Conservation (phyloP, 495 filamentous ascomycete species). For the Clavariopsis aquatica region DNA sequence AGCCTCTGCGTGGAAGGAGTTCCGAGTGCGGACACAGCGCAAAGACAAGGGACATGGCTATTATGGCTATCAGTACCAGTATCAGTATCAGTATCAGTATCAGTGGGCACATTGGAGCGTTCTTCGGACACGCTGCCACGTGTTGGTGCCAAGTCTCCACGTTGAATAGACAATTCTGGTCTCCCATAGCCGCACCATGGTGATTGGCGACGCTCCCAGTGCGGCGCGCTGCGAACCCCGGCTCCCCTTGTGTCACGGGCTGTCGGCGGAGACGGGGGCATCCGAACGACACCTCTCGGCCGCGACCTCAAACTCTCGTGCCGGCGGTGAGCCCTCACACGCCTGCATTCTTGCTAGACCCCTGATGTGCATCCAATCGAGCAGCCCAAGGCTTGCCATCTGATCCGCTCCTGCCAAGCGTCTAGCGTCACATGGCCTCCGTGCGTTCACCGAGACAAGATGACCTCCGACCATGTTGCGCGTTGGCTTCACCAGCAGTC, state of each 20-base stretch:
- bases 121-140: too few relatives aligned
- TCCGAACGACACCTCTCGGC: constrained; percentile 5
- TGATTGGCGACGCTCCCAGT: constrained; percentile 1
- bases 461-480: constrained; percentile 17
- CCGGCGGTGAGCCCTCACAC: not conserved
- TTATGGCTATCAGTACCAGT: too few relatives aligned
- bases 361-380: constrained; percentile 12
- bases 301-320: not conserved
- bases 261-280: constrained; percentile 12
- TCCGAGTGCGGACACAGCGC: too few relatives aligned
- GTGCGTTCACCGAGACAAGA: constrained; percentile 4
- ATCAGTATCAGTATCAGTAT: too few relatives aligned
- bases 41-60: too few relatives aligned
- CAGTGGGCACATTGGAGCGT: too few relatives aligned
- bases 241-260: constrained; percentile 3
- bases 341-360: not conserved
- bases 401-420: not conserved
- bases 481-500: constrained; percentile 30
- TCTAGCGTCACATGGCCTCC: constrained; percentile 3
- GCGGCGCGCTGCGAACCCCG: not conserved
- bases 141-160: too few relatives aligned
- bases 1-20: too few relatives aligned
- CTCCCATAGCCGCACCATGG: not conserved
- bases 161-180: not conserved
- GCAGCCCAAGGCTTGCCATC: not conserved